Percentiles rank a stretch among this genome's conserved stretches.
These are phyloP conservation scores for Pestalotiopsis sp. DNA, from an alignment of 2,329 filamentous ascomycete species.

Conservation along the genomic window DNA sequence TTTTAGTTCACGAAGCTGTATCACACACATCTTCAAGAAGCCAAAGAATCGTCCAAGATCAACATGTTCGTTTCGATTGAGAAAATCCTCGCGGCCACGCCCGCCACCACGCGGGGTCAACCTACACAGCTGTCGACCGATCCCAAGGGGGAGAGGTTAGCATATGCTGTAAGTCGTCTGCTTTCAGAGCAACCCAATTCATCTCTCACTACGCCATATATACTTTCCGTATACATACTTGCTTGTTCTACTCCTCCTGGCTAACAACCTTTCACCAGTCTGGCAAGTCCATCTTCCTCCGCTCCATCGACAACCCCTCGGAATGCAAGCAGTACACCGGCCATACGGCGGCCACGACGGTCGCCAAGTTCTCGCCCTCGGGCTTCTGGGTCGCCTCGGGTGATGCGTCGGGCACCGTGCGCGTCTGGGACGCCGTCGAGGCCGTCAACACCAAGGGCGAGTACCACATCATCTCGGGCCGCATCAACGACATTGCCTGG, in stretches of 20 bases:
- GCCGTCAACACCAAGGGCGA: constrained; percentile 87
- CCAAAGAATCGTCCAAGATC: not conserved
- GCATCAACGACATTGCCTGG: constrained; percentile 96
- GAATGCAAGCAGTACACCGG: constrained; percentile 86
- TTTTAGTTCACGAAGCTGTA: not conserved
- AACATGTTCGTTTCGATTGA: constrained; percentile 58
- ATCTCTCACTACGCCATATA: not conserved
- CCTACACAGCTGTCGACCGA: constrained; percentile 88
- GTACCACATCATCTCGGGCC: constrained; percentile 90
- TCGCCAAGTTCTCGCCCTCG: constrained; percentile 90
- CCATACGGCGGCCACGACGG: constrained; percentile 85
- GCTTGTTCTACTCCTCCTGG: not conserved
- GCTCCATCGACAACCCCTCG: constrained; percentile 87
- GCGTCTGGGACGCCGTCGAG: constrained; percentile 90
- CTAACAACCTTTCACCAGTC: constrained; percentile 53
- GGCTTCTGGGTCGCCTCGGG: constrained; percentile 95
- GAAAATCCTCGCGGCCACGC: constrained; percentile 81
- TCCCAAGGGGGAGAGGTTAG: constrained; percentile 85
- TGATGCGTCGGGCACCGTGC: constrained; percentile 79
- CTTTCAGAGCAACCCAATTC: not conserved
- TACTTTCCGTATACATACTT: not conserved
- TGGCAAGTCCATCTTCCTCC: constrained; percentile 94
- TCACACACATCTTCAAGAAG: not conserved
- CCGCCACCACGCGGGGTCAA: constrained; percentile 80
- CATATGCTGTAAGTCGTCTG: constrained; percentile 73